Evolutionary conservation across 768 basidiomycete species (phyloP), one percentile per base, ranked within the genome.

Genomic region (Boletus reticuloceps): DNA sequence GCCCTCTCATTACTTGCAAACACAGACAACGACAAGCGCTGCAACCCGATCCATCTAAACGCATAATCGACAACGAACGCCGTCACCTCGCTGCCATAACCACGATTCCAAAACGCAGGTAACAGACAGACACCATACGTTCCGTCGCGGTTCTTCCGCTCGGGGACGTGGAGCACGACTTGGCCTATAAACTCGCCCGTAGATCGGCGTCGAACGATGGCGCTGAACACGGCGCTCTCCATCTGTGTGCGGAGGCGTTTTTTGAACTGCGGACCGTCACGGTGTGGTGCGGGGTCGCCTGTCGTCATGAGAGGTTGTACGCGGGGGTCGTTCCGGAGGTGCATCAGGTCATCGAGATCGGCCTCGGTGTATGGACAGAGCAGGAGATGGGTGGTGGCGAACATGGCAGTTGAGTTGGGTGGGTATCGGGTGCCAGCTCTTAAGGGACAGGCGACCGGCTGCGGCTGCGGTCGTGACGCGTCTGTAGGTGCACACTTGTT

Each of bases 31-130:
- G 77, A 74, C 53, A 80, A 54, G 14, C 77, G 73, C 41, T 77
- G 74, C 58, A 78, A 51, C 27, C 64, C 70, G 46, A 80, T 59
- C 63, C 69, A 69, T 40, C 68, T 53, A 31, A 80, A 80, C 22
- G 68, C 68, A 52, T 78, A 66, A 31, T 77, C 74, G 13, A 77
- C 60, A 34, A 79, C 61, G 57, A 76, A 79, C 32, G 59, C 60
- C 47, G 73, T 72, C 44, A 70, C 70, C 48, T 79, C 77, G 32
- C 65, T 72, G 4, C 78, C 78, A 50, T 73, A 79, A 1, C 78
- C 78, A 17, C 68, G 65, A 13, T 66, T 62, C 74, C 78, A 77
- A 49, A 71, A 73, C 50, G 63, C 37, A 3, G 63, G 62, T 11
- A 43, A 47, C 16, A 76, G 58, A 40, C 67, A 69, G 46, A 76